phyloP scores from a whole-genome alignment of 2,329 filamentous ascomycete genomes.

The Fusarium sp. region DNA sequence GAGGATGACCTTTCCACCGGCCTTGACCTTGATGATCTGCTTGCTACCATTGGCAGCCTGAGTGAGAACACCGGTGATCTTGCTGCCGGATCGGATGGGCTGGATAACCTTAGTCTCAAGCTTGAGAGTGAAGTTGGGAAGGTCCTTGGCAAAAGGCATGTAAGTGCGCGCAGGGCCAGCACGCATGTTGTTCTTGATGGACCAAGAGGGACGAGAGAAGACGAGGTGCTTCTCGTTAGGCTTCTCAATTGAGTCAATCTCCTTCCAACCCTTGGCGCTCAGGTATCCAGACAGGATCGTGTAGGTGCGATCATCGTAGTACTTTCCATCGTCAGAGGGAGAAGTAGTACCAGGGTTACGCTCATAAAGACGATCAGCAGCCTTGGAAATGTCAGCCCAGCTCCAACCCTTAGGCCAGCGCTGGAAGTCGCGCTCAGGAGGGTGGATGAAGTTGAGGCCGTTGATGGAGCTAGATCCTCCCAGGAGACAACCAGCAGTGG shows the following conservation, averaged over 20 bases:
- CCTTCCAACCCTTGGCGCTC: conserved; percentile 68
- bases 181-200: conserved; percentile 73
- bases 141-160: conserved; percentile 68
- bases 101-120: conserved; percentile 73
- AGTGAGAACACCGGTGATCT: conserved; percentile 73
- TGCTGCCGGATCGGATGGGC: conserved; percentile 69
- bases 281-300: conserved; percentile 70
- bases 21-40: conserved; percentile 45
- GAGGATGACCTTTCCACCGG: conserved; percentile 64
- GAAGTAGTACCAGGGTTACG: conserved; percentile 68
- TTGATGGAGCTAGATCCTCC: conserved; percentile 45
- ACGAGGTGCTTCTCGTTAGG: conserved; percentile 73
- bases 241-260: conserved; percentile 70
- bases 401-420: conserved; percentile 42
- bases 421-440: conserved; percentile 40
- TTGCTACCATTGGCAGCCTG: conserved; percentile 60
- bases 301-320: conserved; percentile 74
- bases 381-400: conserved; percentile 37
- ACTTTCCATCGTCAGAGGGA: conserved; percentile 73
- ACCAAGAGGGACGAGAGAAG: conserved; percentile 74
- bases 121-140: conserved; percentile 74
- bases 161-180: conserved; percentile 78
- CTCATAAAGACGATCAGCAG: conserved; percentile 42
- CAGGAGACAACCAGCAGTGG: conserved; percentile 41
- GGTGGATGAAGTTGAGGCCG: conserved; percentile 44